These are phyloP conservation scores for Sicyos edulis DNA, from an alignment of 306 rosid species.

Conservation along the genomic window DNA sequence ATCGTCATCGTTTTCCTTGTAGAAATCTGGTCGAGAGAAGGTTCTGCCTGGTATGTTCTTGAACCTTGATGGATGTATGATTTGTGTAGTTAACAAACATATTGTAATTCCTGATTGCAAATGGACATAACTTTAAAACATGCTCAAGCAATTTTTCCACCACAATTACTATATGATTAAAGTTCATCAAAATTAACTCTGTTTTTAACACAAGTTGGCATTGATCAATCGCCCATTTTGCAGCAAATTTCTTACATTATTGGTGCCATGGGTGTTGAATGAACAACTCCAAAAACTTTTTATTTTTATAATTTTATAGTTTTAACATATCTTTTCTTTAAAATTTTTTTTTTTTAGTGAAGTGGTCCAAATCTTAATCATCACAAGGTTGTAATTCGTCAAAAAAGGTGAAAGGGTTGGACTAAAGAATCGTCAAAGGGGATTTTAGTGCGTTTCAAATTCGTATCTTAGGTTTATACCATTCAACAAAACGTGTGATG, in stretches of 20 bases:
- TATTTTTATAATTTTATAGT: no score
- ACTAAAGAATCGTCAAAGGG: no score
- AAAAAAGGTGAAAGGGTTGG: no score
- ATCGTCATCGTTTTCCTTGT: neutral
- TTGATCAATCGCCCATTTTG: neutral
- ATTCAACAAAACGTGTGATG: neutral
- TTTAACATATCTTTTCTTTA: no score
- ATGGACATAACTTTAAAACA: constrained; percentile 12
- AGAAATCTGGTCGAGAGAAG: constrained; percentile 3
- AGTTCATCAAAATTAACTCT: no score
- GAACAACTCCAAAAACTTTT: neutral
- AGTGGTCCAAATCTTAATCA: no score
- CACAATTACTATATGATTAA: no score
- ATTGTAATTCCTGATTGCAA: constrained; percentile 21
- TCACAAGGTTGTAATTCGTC: no score
- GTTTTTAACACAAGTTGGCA: neutral
- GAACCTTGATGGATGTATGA: constrained; percentile 11
- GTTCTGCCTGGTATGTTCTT: constrained; percentile 15
- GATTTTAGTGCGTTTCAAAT: no score
- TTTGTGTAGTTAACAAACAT: constrained; percentile 21
- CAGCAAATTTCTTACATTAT: neutral
- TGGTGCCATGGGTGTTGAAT: neutral
- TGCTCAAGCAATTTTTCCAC: constrained; percentile 5
- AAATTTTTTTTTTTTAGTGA: no score
- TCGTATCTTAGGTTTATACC: no score